A percentile compares a stretch with the other conserved stretches of the same genome.
Evolutionary conservation across 352 stramenopile genomes (phyloP).

Genomic region (Phytophthora colocasiae): DNA sequence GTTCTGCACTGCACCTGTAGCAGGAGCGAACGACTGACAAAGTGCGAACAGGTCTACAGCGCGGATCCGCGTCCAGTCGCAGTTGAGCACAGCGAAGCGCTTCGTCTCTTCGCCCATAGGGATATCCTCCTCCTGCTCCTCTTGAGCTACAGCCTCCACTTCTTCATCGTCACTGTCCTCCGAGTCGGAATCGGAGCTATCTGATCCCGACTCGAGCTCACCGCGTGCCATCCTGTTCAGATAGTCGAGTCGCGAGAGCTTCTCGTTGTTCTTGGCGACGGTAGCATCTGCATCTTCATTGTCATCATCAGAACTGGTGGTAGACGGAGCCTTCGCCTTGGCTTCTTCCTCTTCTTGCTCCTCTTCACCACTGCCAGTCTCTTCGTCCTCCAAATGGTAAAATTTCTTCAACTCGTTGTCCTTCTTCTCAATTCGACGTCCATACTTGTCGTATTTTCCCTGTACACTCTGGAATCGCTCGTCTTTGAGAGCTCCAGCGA

Average conservation of each 20-base stretch:
- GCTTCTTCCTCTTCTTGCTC: constrained; percentile 41
- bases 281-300: constrained; percentile 35
- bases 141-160: constrained; percentile 42
- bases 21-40: constrained; percentile 94
- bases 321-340: constrained; percentile 35
- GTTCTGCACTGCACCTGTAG: constrained; percentile 86
- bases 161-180: constrained; percentile 62
- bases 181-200: constrained; percentile 60
- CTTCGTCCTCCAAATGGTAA: constrained; percentile 74
- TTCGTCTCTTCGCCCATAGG: constrained; percentile 86
- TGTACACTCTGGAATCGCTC: constrained; percentile 84
- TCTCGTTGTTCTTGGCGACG: constrained; percentile 55
- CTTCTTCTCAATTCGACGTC: constrained; percentile 80
- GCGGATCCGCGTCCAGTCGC: constrained; percentile 96
- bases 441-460: constrained; percentile 91
- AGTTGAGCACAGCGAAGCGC: constrained; percentile 95
- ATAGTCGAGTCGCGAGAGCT: constrained; percentile 84
- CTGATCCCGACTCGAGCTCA: constrained; percentile 65
- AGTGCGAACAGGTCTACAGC: constrained; percentile 96
- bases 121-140: constrained; percentile 82
- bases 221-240: constrained; percentile 88
- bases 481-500: constrained; percentile 75
- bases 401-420: constrained; percentile 84
- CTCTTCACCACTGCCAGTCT: constrained; percentile 22
- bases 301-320: constrained; percentile 44